Base-by-base conservation (phyloP, 345 rosid genomes). In the Salix brachista region DNA sequence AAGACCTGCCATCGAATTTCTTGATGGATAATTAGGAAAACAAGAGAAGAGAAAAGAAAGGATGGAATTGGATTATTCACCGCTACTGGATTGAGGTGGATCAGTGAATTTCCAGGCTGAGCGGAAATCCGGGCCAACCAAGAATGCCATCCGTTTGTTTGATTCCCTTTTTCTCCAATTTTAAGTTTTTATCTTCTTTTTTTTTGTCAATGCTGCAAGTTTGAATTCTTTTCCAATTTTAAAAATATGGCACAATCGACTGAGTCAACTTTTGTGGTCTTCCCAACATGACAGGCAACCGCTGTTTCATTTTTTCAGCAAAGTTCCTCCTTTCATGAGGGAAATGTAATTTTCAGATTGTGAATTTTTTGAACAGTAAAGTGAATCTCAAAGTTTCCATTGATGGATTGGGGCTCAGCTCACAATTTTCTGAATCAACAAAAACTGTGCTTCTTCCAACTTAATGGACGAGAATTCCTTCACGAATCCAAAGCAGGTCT, bases 391-490 rank as follows among this genome's bases (percentile, higher is more conserved):
- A 81, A 39, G 78, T 96, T 66, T 81, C 85, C 64, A 69, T 92
- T 13, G 80, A 75, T 7, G 97, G 97, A 66, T 70, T 93, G 81
- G 92, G 90, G 46, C 83, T 86, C 34, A 87, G 78, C 50, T 75
- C 89, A 18, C 75, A 58, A 52, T 8, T 78, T 62, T 86, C 92
- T 7, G 99, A 95, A 75, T 83, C 90, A n/a, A 88, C 87, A 71
- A 85, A 77, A 87, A 88, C 90, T 1, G 76, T 74, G 11, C 94
- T 44, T 96, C 98, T 61, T 26, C 75, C 25, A 90, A 90, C 75
- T 77, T 85, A 77, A 87, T 79, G 97, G 99, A 96, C 54, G 99
- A 93, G 83, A 96, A 96, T 76, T 90, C 99, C 72, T 93, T 93
- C 80, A 32, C 75, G 6, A 77, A 89, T 18, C 95, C 97, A 26